Percentiles rank a stretch among this genome's conserved stretches.
These are phyloP conservation scores for Fusarium beomiforme DNA, from an alignment of 2,329 filamentous ascomycete genomes.

Conservation along the genomic window DNA sequence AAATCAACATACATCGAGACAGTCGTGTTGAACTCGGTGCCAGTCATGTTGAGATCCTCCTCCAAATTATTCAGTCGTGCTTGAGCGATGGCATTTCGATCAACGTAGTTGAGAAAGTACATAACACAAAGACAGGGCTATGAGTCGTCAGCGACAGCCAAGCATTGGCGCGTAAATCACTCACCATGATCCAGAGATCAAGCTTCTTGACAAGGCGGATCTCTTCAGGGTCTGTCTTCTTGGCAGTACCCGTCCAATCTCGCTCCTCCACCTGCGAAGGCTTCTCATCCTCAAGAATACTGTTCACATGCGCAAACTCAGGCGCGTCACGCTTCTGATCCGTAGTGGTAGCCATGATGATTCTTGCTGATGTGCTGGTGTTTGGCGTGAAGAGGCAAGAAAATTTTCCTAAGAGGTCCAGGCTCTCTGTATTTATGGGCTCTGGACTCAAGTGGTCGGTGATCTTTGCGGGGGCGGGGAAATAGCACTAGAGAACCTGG, in stretches of 20 bases:
- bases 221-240: conserved; percentile 53
- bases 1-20: conserved; percentile 48
- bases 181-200: conserved; percentile 54
- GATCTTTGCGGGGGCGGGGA: conserved; percentile 32
- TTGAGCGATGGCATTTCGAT: conserved; percentile 58
- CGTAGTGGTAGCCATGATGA: conserved; percentile 10
- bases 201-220: conserved; percentile 54
- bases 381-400: background rate
- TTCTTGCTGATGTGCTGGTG: background rate
- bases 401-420: background rate
- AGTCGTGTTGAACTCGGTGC: conserved; percentile 63
- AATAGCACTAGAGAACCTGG: conserved; percentile 12
- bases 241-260: conserved; percentile 52
- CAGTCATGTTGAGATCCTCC: conserved; percentile 61
- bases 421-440: conserved; percentile 30
- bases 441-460: background rate
- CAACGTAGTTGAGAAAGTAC: conserved; percentile 57
- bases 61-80: conserved; percentile 59
- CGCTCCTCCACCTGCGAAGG: conserved; percentile 25
- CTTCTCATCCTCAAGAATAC: conserved; percentile 40
- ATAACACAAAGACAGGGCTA: conserved; percentile 51
- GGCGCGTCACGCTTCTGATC: conserved; percentile 21
- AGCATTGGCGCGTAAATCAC: background rate
- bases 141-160: background rate
- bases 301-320: conserved; percentile 37